Base-by-base conservation (phyloP, 371 early-diverging fungal genomes). In the Encephalitozoon romaleae region DNA sequence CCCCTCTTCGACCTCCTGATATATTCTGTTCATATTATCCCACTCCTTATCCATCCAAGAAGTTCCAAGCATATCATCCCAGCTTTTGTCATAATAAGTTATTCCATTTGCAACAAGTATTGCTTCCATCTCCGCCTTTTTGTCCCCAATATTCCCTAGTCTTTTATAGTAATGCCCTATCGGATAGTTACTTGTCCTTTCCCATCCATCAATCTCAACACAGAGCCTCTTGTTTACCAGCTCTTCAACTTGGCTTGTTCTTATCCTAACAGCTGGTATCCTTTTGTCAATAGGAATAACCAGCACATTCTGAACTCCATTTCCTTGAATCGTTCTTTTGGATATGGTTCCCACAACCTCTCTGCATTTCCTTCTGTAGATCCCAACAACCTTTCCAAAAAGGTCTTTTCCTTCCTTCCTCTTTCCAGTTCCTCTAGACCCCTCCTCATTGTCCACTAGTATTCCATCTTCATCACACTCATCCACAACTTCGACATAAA, bases 361-460 rank as follows among this genome's bases (percentile, higher is more conserved):
- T 4, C 41, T 70, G 15, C 53, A 67, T 30, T 47, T 73, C 55
- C 76, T 74, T 53, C 67, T 70, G 21, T 74, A 47, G 21, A 80
- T 80, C 42, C 76, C 74, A 9, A 76, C 77, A 68, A 80, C 51
- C 59, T 70, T 70, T 23, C 67, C 77, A 78, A 71, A 72, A 8
- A 52, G 21, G 0, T 39, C 34, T 0, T 51, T 45, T n/a, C 15
- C 25, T 25, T 38, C 47, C 38, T 11, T 26, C 6, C 43, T 68
- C 23, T 65, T 74, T 39, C 43, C 26, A 11, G 21, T 18, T 42
- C 71, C 28, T 4, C 32, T 21, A 5, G 43, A 9, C 12, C 18
- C 42, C 9, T 68, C 42, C 18, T 47, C 73, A 51, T 49, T 49
- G n/a, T 68, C 67, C 1, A 26, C 12, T 4, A 78, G 49, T 43